Evolutionary conservation across 2,329 filamentous ascomycete genomes (phyloP), one percentile per base, ranked within the genome.

Genomic region (Exophiala bonariae): DNA sequence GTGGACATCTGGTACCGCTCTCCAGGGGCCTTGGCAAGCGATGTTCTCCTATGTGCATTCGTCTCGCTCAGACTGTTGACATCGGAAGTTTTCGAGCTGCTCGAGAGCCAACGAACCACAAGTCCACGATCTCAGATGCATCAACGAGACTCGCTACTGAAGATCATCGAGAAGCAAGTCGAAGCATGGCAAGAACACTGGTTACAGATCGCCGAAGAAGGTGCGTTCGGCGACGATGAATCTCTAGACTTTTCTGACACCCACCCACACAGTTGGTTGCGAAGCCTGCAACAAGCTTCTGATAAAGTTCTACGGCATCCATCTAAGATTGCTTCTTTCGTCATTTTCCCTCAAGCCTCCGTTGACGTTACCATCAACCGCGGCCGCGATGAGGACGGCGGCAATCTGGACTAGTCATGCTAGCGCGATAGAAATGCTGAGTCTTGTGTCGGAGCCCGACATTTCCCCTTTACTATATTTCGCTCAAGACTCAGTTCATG

Each of bases 401-500:
- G 50, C 57, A 18, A 42, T 59, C 10, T 58, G 55, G 55, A 47
- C 54, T 10, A 58, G 55, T 33, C 57, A 59, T 33, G 45, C 57
- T 17, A 43, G 59, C 61, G n/a, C 55, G 63, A 1, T 70, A 60
- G 55, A 59, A 16, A 63, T 63, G 61, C 51, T 71, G 3, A 58
- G 61, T 16, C 45, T 69, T 16, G 64, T 69, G 14, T 59, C 61
- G 4, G 11, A 44, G 13, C 41, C 28, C 13, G 40, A 56, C 11
- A 55, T 61, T 39, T 49, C 63, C 1, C 61, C 63, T 3, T 60
- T 61, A 34, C 55, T 72, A 0, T 70, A 66, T 46, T 72, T 70
- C 52, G 65, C 63, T 3, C 68, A 72, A 50, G 68, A 71, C 41
- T 70, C 68, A 1, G 58, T 72, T 4, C 69, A 72, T 50, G 66